These are phyloP conservation scores for Ophiocordyceps camponoti-saundersi DNA, from an alignment of 2,329 filamentous ascomycete genomes.

Conservation along the genomic window DNA sequence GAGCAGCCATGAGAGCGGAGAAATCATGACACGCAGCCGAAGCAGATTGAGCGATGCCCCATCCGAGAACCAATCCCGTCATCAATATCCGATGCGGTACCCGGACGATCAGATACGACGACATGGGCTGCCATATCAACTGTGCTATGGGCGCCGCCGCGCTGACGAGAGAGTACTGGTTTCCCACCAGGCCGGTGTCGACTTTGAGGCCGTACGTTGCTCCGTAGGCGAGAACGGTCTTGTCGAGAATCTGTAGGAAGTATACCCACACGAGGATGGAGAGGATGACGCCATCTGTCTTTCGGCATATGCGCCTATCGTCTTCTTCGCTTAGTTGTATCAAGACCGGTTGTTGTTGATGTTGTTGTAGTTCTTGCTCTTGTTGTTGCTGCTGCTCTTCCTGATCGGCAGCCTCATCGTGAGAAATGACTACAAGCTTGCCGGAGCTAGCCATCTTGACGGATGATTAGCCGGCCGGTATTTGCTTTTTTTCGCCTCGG, in stretches of 20 bases:
- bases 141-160: constrained; percentile 43
- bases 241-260: constrained; percentile 42
- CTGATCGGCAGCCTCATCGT: constrained; percentile 1
- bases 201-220: constrained; percentile 35
- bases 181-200: constrained; percentile 31
- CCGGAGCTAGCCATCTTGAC: not conserved
- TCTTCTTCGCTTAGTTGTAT: constrained; percentile 7
- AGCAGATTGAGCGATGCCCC: constrained; percentile 23
- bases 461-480: too few species aligned
- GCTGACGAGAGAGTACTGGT: constrained; percentile 38
- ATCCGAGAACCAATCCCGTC: constrained; percentile 27
- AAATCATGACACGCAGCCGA: constrained; percentile 32
- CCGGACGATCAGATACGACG: constrained; percentile 41
- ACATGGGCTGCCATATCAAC: constrained; percentile 43
- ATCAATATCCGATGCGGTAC: constrained; percentile 42
- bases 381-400: not conserved
- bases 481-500: too few species aligned
- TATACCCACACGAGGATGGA: constrained; percentile 38
- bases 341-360: too few species aligned
- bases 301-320: constrained; percentile 31
- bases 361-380: too few species aligned
- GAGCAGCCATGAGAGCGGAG: constrained; percentile 26
- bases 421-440: constrained; percentile 2
- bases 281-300: constrained; percentile 44
- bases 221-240: constrained; percentile 37